Conservation (phyloP, 768 basidiomycete species). For the Hebeloma cylindrosporum region DNA sequence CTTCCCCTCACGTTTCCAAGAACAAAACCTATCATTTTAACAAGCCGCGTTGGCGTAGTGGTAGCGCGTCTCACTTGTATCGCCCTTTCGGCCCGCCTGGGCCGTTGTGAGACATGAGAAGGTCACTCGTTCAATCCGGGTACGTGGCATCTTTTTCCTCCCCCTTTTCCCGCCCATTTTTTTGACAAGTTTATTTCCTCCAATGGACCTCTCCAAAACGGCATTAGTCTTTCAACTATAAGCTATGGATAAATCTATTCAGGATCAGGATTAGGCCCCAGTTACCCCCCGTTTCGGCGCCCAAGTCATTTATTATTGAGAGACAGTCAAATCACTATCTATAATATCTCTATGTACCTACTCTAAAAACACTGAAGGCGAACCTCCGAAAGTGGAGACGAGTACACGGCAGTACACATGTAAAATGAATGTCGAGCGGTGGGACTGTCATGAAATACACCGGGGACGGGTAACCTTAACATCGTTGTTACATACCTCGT, state of each 20-base stretch:
- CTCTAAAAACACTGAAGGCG: no score
- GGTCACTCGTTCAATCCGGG: slow-evolving; percentile 44
- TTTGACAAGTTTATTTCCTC: neutral
- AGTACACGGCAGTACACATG: no score
- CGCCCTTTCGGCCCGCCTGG: neutral
- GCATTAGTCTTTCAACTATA: no score
- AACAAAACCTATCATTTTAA: neutral
- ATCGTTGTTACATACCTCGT: neutral
- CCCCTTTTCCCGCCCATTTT: neutral
- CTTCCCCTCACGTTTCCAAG: neutral
- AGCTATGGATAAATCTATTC: no score
- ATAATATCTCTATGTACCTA: neutral
- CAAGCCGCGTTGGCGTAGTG: slow-evolving; percentile 39
- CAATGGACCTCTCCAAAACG: no score
- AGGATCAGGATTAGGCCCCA: no score
- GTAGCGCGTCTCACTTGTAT: slow-evolving; percentile 43
- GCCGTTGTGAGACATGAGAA: slow-evolving; percentile 31
- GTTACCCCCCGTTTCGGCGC: no score
- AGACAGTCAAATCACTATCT: neutral
- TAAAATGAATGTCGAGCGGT: no score
- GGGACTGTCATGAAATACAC: no score
- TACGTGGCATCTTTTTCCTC: slow-evolving; percentile 31
- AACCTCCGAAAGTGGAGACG: no score
- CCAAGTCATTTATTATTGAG: neutral
- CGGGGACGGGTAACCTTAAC: neutral